Percentiles rank a stretch among this genome's conserved stretches.
Conservation (phyloP, 768 basidiomycete genomes). For the Mycena vulgaris region DNA sequence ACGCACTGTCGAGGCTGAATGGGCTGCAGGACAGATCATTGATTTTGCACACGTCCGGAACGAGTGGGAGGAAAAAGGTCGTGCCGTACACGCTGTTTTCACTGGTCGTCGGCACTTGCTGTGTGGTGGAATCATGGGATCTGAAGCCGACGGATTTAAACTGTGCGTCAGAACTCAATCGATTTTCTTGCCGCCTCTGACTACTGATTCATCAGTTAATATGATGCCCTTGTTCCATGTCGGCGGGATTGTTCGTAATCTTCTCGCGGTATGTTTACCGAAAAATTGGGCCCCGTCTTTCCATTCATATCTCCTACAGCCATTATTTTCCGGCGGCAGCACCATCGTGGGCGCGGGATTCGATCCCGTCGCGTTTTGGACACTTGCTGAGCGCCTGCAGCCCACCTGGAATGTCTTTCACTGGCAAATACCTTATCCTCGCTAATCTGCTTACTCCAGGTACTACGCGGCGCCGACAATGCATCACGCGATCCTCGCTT, state of each 20-base stretch:
- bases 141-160: slow-evolving; percentile 59
- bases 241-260: slow-evolving; percentile 71
- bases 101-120: slow-evolving; percentile 62
- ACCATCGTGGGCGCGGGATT: slow-evolving; percentile 70
- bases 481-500: slow-evolving; percentile 62
- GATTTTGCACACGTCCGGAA: slow-evolving; percentile 72
- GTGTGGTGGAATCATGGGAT: slow-evolving; percentile 61
- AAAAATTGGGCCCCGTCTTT: not conserved
- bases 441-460: slow-evolving; percentile 45
- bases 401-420: slow-evolving; percentile 62
- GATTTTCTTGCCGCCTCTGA: no score
- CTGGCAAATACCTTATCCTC: not conserved
- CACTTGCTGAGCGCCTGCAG: slow-evolving; percentile 51
- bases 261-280: slow-evolving; percentile 54
- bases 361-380: slow-evolving; percentile 67
- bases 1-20: slow-evolving; percentile 49
- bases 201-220: slow-evolving; percentile 46
- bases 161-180: slow-evolving; percentile 44
- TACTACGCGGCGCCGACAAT: slow-evolving; percentile 67
- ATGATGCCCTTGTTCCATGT: slow-evolving; percentile 76
- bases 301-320: slow-evolving; percentile 32
- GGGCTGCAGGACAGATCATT: slow-evolving; percentile 62
- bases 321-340: slow-evolving; percentile 66
- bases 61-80: slow-evolving; percentile 71
- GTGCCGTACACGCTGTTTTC: no score